phyloP scores from a whole-genome alignment of 2,329 filamentous ascomycete species.

The Fusarium sambucinum region DNA sequence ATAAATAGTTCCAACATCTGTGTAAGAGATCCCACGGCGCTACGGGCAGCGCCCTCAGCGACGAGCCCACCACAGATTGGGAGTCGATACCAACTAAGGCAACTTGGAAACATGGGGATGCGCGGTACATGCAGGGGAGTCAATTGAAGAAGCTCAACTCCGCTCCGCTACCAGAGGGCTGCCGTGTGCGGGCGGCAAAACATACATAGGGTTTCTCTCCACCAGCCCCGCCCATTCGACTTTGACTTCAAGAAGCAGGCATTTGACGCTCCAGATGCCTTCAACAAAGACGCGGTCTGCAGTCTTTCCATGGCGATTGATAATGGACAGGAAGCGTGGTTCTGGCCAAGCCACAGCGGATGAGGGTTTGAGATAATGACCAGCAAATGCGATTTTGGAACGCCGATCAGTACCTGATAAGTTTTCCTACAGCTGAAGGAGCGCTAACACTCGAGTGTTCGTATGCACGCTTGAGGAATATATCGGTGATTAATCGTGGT shows the following conservation, averaged over 20 bases:
- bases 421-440: conserved; percentile 10
- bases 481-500: conserved; percentile 1
- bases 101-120: conserved; percentile 27
- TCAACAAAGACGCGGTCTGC: neutral
- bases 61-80: conserved; percentile 35
- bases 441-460: neutral
- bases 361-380: conserved; percentile 33
- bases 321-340: conserved; percentile 23
- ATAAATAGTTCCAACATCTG: conserved; percentile 33
- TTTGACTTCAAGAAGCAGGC: conserved; percentile 8
- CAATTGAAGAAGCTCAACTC: conserved; percentile 29
- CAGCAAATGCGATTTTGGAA: conserved; percentile 33
- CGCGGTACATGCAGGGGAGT: conserved; percentile 19
- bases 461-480: conserved; percentile 6
- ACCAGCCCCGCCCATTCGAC: conserved; percentile 34
- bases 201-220: conserved; percentile 17
- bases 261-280: neutral
- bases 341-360: conserved; percentile 33
- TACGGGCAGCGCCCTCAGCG: conserved; percentile 46
- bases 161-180: conserved; percentile 25
- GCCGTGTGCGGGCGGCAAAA: conserved; percentile 38
- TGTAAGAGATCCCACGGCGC: conserved; percentile 27
- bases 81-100: conserved; percentile 30
- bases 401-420: conserved; percentile 31
- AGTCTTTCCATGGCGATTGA: conserved; percentile 4